These are phyloP conservation scores for Bonia amplexicaulis DNA, from an alignment of 176 grass and related monocot species.

Conservation along the genomic window DNA sequence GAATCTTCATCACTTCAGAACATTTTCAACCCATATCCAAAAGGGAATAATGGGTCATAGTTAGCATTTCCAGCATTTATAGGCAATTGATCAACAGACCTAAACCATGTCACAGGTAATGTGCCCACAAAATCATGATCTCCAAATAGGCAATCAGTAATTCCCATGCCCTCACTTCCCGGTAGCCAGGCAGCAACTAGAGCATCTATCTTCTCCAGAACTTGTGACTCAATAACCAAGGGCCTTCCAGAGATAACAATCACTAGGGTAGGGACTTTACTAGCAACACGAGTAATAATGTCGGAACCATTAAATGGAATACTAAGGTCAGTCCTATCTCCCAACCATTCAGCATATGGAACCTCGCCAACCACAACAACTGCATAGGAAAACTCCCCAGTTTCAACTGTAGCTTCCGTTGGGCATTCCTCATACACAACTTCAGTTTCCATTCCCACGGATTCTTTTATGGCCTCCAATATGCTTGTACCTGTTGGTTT, in stretches of 20 bases:
- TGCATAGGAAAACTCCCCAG: conserved; percentile 52
- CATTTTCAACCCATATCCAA: conserved; percentile 73
- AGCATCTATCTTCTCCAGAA: conserved; percentile 59
- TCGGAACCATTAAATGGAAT: conserved; percentile 61
- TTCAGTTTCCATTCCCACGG: conserved; percentile 54
- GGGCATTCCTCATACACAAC: conserved; percentile 56
- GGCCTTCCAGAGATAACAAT: conserved; percentile 74
- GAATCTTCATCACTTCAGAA: background rate
- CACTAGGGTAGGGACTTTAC: conserved; percentile 56
- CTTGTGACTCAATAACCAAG: conserved; percentile 53
- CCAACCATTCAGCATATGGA: conserved; percentile 61
- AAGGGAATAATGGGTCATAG: conserved; percentile 74
- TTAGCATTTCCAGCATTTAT: conserved; percentile 43
- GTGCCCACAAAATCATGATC: conserved; percentile 70
- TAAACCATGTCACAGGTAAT: conserved; percentile 79
- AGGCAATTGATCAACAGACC: conserved; percentile 64
- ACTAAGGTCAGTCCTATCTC: conserved; percentile 64
- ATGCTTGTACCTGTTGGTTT: conserved; percentile 65
- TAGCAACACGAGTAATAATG: conserved; percentile 43
- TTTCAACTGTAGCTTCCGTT: conserved; percentile 47
- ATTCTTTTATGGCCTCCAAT: conserved; percentile 67
- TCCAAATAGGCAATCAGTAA: conserved; percentile 80
- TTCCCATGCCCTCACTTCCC: conserved; percentile 64
- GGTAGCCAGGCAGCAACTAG: conserved; percentile 81
- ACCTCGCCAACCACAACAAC: conserved; percentile 77